A percentile compares a stretch with the other conserved stretches of the same genome.
phyloP scores from a whole-genome alignment of 768 basidiomycete species.

The Tulasnella sp. region DNA sequence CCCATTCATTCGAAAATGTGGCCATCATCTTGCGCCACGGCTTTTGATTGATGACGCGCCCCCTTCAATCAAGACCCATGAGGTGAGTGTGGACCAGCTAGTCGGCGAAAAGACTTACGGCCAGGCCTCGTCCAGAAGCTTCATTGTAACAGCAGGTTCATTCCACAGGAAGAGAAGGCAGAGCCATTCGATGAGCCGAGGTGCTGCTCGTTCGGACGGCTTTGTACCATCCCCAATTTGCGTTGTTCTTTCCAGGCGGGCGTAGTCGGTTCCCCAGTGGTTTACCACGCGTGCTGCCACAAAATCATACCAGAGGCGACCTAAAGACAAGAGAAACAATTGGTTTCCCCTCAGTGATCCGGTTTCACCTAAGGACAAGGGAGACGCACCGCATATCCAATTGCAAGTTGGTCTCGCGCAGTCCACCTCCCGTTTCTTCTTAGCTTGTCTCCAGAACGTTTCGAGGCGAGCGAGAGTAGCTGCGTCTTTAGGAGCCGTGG shows the following conservation, averaged over 20 bases:
- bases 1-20: slow-evolving; percentile 16
- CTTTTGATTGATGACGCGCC: neutral
- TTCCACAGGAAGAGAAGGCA: slow-evolving; percentile 12
- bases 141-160: slow-evolving; percentile 12
- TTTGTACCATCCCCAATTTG: neutral
- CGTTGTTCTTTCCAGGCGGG: slow-evolving; percentile 4
- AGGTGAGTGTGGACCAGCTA: neutral
- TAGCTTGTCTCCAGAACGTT: neutral
- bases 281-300: neutral
- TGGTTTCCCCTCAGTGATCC: too few relatives aligned
- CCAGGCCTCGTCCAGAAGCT: slow-evolving; percentile 17
- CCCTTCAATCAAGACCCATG: neutral
- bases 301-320: slow-evolving; percentile 12
- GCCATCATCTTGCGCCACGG: slow-evolving; percentile 19
- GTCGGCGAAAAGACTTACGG: neutral
- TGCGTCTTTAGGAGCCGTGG: slow-evolving; percentile 14
- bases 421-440: neutral
- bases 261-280: slow-evolving; percentile 17
- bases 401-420: neutral
- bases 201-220: neutral
- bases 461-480: neutral
- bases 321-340: neutral
- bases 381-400: slow-evolving; percentile 9
- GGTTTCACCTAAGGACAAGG: neutral
- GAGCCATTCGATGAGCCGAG: neutral